A percentile compares a stretch with the other conserved stretches of the same genome.
Evolutionary conservation across 2,329 filamentous ascomycete species (phyloP).

Genomic region (Xylaria sp.): DNA sequence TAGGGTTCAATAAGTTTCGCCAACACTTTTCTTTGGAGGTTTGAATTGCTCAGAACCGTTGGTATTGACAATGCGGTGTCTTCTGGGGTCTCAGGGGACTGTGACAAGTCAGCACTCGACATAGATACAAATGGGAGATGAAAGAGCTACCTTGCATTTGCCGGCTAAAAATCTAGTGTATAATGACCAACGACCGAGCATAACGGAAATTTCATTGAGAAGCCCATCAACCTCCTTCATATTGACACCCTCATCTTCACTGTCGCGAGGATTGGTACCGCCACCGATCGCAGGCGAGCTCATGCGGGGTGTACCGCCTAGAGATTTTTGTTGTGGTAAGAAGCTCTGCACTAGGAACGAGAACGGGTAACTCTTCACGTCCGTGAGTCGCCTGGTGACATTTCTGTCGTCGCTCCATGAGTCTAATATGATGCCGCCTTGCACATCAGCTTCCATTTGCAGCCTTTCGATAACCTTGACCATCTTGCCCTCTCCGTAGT

Average conservation of each 20-base stretch:
- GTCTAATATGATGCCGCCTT: constrained; percentile 94
- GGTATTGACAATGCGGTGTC: constrained; percentile 73
- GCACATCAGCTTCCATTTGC: constrained; percentile 93
- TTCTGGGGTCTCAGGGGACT: constrained; percentile 64
- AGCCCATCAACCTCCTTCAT: constrained; percentile 96
- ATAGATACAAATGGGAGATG: constrained; percentile 30
- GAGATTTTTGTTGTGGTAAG: constrained; percentile 73
- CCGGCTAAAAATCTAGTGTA: constrained; percentile 89
- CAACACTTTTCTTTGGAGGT: constrained; percentile 80
- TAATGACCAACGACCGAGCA: constrained; percentile 92
- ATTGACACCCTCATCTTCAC: constrained; percentile 92
- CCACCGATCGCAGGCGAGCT: constrained; percentile 77
- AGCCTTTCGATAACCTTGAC: constrained; percentile 90
- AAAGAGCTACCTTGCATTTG: constrained; percentile 77
- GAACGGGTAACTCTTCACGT: constrained; percentile 97
- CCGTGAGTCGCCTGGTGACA: constrained; percentile 86
- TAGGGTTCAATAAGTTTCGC: constrained; percentile 82
- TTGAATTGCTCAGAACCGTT: constrained; percentile 79
- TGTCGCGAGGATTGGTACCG: constrained; percentile 64
- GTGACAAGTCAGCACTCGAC: constrained; percentile 44
- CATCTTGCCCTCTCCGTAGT: constrained; percentile 95
- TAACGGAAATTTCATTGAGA: constrained; percentile 86
- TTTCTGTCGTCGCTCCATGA: constrained; percentile 92
- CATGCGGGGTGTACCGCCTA: constrained; percentile 71
- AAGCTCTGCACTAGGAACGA: constrained; percentile 98